These are phyloP conservation scores for Amanita inopinata DNA, from an alignment of 768 basidiomycete genomes.

Conservation along the genomic window DNA sequence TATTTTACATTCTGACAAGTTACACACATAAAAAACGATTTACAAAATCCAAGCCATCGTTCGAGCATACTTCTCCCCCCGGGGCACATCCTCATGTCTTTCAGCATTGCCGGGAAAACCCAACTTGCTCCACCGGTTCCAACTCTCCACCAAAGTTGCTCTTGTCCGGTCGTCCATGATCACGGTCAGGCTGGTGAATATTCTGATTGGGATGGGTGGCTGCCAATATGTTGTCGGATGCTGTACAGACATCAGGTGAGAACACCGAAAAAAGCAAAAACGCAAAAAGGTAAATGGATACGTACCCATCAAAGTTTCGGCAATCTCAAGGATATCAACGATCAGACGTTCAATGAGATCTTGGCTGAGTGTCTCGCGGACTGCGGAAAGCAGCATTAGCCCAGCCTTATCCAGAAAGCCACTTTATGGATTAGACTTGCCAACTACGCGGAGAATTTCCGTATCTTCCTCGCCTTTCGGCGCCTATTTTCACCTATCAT, in stretches of 20 bases:
- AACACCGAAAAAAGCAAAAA: not conserved
- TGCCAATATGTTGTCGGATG: conserved; percentile 19
- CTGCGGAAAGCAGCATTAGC: conserved; percentile 24
- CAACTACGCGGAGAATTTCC: conserved; percentile 54
- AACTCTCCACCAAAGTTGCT: conserved; percentile 26
- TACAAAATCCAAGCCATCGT: no score
- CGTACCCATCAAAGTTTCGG: conserved; percentile 37
- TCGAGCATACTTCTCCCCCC: no score
- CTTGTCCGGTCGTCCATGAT: conserved; percentile 30
- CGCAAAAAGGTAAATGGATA: conserved; percentile 6
- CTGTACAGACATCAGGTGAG: conserved; percentile 13
- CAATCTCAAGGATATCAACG: conserved; percentile 38
- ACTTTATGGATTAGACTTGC: conserved; percentile 17
- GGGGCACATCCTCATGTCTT: no score
- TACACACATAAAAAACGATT: no score
- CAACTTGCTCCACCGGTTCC: conserved; percentile 20
- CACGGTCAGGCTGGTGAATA: conserved; percentile 27
- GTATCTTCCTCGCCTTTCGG: conserved; percentile 39
- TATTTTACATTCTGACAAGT: no score
- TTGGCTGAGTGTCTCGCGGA: conserved; percentile 46
- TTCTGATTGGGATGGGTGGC: conserved; percentile 13
- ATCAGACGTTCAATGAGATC: conserved; percentile 41
- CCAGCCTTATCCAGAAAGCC: conserved; percentile 15
- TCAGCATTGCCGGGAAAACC: conserved; percentile 33
- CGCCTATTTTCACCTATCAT: conserved; percentile 19